Evolutionary conservation across 306 rosid species (phyloP), one percentile per base, ranked within the genome.

Genomic region (Benincasa hispida): DNA sequence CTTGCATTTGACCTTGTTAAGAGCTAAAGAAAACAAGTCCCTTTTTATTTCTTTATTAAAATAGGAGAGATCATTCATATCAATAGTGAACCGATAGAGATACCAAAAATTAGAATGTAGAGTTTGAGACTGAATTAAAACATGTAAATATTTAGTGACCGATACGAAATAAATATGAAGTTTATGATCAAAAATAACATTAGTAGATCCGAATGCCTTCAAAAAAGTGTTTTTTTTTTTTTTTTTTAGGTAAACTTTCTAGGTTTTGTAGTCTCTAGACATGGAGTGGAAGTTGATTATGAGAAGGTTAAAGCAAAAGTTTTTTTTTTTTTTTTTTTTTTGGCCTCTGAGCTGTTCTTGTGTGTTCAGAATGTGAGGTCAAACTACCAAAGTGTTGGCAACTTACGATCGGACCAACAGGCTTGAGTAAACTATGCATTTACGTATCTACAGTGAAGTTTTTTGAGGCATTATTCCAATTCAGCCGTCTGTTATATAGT

Each of bases 291-390:
- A n/a, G n/a, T n/a, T n/a, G n/a, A n/a, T n/a, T n/a, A n/a, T n/a
- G n/a, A n/a, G n/a, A n/a, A n/a, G n/a, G n/a, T n/a, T n/a, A n/a
- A n/a, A n/a, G n/a, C n/a, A n/a, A n/a, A 66, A n/a, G 48, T 18
- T 19, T 14, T 5, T 68, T 42, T 50, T 14, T 67, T 67, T 6
- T 3, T 15, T 1, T 41, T 67, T 13, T 9, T 13, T 19, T 18
- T 19, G 5, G 34, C 53, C n/a, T 6, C 34, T 41, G 21, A 41
- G n/a, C 55, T 68, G 3, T 25, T 10, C 63, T 58, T 76, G 34
- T 61, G 35, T 45, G 34, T 77, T 51, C 91, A 91, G 96, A 77
- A 84, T 87, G 96, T 91, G 81, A 87, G 83, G 77, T 90, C 96
- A 35, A 91, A 89, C 83, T 94, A 94, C 85, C 92, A 81, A 80